Base-by-base conservation (phyloP, 345 rosid genomes). In the Trapa bicornis region DNA sequence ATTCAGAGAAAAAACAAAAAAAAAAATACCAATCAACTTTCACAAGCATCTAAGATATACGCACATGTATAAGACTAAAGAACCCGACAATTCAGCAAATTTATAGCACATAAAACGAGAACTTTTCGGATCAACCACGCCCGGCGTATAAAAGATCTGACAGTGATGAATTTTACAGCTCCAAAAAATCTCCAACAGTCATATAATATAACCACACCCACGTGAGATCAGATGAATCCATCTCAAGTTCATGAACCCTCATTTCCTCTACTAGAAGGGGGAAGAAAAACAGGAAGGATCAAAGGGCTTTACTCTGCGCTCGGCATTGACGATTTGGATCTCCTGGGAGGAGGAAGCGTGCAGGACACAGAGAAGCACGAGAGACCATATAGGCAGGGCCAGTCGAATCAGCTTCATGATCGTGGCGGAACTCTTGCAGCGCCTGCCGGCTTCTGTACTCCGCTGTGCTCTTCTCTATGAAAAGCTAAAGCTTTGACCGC, bases 281-380 rank as follows among this genome's bases (percentile, higher is more conserved):
- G 2, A 8, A 8, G 38, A 0, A 39, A 33, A 13, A 57, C 17
- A 53, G 67, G 14, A 45, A n/a, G 47, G 63, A 63, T 68, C 39
- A 37, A 54, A 54, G 36, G 42, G 68, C 16, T 80, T 64, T 83
- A 88, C 98, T 80, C 96, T 81, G 62, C 96, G 96, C 77, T 92
- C 98, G 58, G 96, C 98, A 78, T 80, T 82, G 70, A 82, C 79
- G 86, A 92, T 85, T 63, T 79, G 83, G 76, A 92, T 84, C 71
- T 80, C 78, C 48, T 80, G 82, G 70, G 82, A 73, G 38, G 71
- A 80, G 41, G 91, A 80, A 35, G 68, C 48, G 37, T 76, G 71
- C 43, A 78, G 50, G 41, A 78, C 43, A 0, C 80, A 71, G 65
- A 89, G 69, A 47, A 82, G 71, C 4, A 75, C 29, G 39, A 82